Evolutionary conservation across 2,329 filamentous ascomycete genomes (phyloP).

Genomic region (Escovopsis sp.): DNA sequence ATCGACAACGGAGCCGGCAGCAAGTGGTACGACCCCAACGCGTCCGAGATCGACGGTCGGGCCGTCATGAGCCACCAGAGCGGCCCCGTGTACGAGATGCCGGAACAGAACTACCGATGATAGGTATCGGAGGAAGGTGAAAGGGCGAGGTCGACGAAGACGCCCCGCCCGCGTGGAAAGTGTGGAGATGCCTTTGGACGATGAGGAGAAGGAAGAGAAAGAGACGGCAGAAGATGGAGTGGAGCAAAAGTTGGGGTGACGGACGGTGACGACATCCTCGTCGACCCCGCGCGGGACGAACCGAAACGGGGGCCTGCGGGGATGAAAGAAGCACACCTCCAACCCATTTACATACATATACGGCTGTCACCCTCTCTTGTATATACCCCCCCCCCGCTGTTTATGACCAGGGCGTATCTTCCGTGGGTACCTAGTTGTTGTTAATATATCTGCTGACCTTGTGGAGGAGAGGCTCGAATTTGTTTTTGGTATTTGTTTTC

Average conservation of each 20-base stretch:
- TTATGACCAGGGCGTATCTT: background rate
- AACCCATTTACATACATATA: background rate
- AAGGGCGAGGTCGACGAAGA: no score
- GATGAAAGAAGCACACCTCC: no score
- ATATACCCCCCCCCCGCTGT: slow-evolving; percentile 1
- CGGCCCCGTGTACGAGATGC: slow-evolving; percentile 28
- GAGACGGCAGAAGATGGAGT: background rate
- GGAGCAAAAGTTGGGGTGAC: background rate
- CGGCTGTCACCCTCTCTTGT: slow-evolving; percentile 1
- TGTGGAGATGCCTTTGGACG: no score
- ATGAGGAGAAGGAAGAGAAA: no score
- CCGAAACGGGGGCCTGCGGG: no score
- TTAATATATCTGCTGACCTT: background rate
- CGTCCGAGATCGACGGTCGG: slow-evolving; percentile 24
- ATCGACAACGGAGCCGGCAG: slow-evolving; percentile 15
- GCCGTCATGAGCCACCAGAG: slow-evolving; percentile 18
- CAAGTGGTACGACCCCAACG: slow-evolving; percentile 20
- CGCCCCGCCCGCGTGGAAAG: no score
- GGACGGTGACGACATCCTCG: background rate
- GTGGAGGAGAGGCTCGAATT: background rate
- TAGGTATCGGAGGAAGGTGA: background rate
- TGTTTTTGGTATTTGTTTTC: no score
- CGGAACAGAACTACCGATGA: slow-evolving; percentile 22
- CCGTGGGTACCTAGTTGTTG: background rate
- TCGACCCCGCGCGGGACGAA: background rate